A percentile compares a stretch with the other conserved stretches of the same genome.
These are phyloP conservation scores for Colletotrichum theobromicola DNA, from an alignment of 2,329 filamentous ascomycete genomes.

Conservation along the genomic window DNA sequence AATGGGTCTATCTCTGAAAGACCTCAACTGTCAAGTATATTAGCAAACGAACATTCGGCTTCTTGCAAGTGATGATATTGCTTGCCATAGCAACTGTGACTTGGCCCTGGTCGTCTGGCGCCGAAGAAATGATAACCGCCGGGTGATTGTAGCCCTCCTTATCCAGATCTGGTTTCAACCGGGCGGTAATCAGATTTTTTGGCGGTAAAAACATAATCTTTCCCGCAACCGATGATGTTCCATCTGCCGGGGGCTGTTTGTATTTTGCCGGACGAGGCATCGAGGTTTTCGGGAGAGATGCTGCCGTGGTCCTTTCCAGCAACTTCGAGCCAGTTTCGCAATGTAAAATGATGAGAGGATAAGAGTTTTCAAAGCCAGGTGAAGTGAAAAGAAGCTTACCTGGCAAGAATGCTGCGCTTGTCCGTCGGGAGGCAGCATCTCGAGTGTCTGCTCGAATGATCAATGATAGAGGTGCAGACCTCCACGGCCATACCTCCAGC, in stretches of 20 bases:
- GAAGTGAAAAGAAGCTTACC: not conserved
- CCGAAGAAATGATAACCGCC: not conserved
- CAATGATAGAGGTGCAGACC: too few relatives aligned
- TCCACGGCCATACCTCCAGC: too few relatives aligned
- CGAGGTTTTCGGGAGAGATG: not conserved
- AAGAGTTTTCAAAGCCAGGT: rapidly evolving
- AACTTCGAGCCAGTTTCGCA: not conserved
- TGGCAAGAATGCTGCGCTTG: not conserved
- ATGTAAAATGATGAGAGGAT: not conserved
- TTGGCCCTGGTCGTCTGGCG: too few relatives aligned
- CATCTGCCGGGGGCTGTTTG: rapidly evolving
- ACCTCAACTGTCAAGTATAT: too few relatives aligned
- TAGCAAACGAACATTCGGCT: too few relatives aligned
- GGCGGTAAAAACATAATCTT: not conserved
- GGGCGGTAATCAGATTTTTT: not conserved
- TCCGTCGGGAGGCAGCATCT: too few relatives aligned
- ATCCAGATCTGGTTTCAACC: not conserved
- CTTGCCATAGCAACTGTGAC: too few relatives aligned
- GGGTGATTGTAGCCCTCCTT: not conserved
- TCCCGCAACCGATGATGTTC: not conserved
- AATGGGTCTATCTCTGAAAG: not conserved
- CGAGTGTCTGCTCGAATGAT: too few relatives aligned
- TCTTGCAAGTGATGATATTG: too few relatives aligned
- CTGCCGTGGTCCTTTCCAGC: not conserved
- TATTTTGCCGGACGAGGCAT: not conserved